Base-by-base conservation (phyloP, 129 eudicot genomes). In the Chrysanthemum makinoi region DNA sequence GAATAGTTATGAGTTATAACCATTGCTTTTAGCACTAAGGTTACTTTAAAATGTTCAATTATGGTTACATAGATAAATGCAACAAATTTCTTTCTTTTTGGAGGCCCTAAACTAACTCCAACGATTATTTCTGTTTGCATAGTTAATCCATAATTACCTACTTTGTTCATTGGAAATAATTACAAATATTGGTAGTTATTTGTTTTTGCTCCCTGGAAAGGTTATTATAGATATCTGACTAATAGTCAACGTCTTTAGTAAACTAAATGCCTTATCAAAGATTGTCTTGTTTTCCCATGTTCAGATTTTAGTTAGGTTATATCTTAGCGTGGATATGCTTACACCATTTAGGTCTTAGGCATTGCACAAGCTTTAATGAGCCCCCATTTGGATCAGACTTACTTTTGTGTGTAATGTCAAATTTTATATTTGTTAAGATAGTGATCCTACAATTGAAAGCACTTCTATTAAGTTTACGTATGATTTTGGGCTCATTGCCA, bases 211-310 rank as follows among this genome's bases (percentile, higher is more conserved):
- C 39, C 47, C 10, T 18, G 5, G 10, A 3, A 68, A 33, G 47
- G 26, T n/a, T 51, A 68, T 51, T 8, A 50, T n/a, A 68, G 48
- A 26, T 51, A 14, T 26, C n/a, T 68, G 26, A 52, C 59, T 51
- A 1, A 51, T 15, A 15, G 46, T 22, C 59, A 22, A 66, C 46
- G 12, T 10, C 2, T 28, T 5, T 43, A 61, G 5, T 28, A 5
- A 61, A 11, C 15, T 61, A 1, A 12, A 28, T 28, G 16, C 17
- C 47, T 14, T 11, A 18, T 28, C 5, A 14, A 58, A 28, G 2
- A 14, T 14, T 61, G 66, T 14, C 28, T 14, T 13, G 46, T 39
- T 39, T 39, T 39, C 0, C 10, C 10, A 39, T 39, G 0, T 7
- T 39, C 46, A 39, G 2, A 7, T 39, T 39, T 39, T 39, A 39